Conservation (phyloP, 495 filamentous ascomycete genomes). For the Neurospora tetrasperma region DNA sequence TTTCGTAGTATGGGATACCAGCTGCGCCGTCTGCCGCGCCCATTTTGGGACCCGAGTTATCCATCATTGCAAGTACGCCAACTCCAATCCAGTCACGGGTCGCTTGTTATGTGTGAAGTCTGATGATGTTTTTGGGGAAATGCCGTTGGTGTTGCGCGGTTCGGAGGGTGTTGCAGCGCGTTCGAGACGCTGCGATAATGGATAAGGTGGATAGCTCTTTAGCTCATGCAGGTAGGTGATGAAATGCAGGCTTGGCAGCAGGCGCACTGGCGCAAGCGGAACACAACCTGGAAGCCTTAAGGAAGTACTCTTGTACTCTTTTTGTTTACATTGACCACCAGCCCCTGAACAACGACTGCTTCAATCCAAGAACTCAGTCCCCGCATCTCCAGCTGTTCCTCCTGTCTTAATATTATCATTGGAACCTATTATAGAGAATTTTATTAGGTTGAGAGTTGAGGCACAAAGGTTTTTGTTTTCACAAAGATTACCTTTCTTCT, state of each 20-base stretch:
- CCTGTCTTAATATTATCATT: neutral
- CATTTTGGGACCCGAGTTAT: constrained; percentile 34
- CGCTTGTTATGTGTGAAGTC: neutral
- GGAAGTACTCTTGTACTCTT: neutral
- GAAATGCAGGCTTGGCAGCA: neutral
- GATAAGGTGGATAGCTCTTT: neutral
- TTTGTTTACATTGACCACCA: neutral
- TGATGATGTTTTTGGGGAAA: constrained; percentile 2
- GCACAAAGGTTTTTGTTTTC: neutral
- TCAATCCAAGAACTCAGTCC: neutral
- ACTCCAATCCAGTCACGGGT: neutral
- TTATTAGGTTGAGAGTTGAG: neutral
- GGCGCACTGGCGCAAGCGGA: neutral
- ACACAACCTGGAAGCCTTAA: neutral
- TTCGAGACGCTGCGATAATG: neutral
- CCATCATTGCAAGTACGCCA: constrained; percentile 35
- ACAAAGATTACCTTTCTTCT: neutral
- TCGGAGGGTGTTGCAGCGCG: neutral
- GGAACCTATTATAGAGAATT: neutral
- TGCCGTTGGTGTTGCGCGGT: neutral
- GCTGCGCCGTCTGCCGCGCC: constrained; percentile 27
- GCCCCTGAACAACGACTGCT: neutral
- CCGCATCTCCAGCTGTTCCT: neutral
- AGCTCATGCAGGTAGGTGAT: neutral
- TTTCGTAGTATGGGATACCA: constrained; percentile 40